A percentile compares a stretch with the other conserved stretches of the same genome.
Conservation (phyloP, 2,329 filamentous ascomycete genomes). For the Sporothrix curviconia region DNA sequence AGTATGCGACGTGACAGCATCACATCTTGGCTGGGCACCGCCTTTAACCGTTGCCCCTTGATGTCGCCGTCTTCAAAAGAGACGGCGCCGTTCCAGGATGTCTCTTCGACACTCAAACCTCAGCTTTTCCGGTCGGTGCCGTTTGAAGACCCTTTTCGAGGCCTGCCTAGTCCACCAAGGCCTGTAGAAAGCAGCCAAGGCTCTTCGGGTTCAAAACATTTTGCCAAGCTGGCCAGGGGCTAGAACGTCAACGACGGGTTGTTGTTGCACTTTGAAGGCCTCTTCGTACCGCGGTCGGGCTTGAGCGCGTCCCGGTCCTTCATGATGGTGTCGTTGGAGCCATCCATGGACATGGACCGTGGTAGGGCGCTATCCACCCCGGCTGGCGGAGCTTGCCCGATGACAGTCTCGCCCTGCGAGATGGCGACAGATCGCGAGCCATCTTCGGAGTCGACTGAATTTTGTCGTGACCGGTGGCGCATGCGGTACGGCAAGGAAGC, state of each 20-base stretch:
- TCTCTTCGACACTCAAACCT: constrained; percentile 74
- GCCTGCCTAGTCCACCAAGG: constrained; percentile 68
- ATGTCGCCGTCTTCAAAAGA: constrained; percentile 66
- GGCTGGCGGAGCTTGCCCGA: constrained; percentile 41
- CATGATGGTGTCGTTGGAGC: constrained; percentile 48
- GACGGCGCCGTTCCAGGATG: constrained; percentile 55
- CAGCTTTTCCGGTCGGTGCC: constrained; percentile 63
- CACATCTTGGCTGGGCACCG: constrained; percentile 26
- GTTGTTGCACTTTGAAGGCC: constrained; percentile 67
- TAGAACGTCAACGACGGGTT: constrained; percentile 89
- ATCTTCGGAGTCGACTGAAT: constrained; percentile 63
- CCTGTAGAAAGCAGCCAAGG: constrained; percentile 71
- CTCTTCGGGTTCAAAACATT: constrained; percentile 86
- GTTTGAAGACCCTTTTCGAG: constrained; percentile 74
- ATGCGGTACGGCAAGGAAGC: constrained; percentile 61
- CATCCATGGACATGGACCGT: constrained; percentile 27
- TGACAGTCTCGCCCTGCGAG: constrained; percentile 58
- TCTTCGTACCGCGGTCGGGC: constrained; percentile 70
- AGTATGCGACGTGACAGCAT: constrained; percentile 9
- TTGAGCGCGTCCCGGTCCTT: constrained; percentile 62
- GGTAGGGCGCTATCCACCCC: constrained; percentile 35
- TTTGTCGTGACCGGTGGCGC: constrained; percentile 55
- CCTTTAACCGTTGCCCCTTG: constrained; percentile 21
- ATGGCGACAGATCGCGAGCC: constrained; percentile 50
- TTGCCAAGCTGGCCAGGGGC: constrained; percentile 79